phyloP scores from a whole-genome alignment of 2,329 filamentous ascomycete species.

The Aspergillus sp. region DNA sequence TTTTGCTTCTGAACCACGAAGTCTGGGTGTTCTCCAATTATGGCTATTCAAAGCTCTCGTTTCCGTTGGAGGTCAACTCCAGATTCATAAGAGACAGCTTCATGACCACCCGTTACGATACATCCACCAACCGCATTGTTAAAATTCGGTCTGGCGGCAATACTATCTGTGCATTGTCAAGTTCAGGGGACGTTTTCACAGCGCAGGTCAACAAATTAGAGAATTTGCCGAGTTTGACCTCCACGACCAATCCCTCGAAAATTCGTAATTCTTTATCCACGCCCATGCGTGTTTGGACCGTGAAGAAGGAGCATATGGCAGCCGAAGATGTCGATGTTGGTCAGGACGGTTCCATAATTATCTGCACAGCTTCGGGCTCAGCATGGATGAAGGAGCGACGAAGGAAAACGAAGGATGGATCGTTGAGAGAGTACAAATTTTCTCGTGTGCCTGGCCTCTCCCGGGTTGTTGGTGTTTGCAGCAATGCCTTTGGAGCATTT shows the following conservation, averaged over 20 bases:
- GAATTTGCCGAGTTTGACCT: constrained; percentile 59
- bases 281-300: constrained; percentile 83
- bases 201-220: constrained; percentile 72
- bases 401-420: constrained; percentile 72
- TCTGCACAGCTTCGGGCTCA: constrained; percentile 87
- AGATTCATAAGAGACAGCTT: constrained; percentile 67
- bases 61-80: constrained; percentile 72
- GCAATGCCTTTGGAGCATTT: constrained; percentile 87
- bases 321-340: constrained; percentile 84
- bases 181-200: constrained; percentile 83
- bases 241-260: constrained; percentile 89
- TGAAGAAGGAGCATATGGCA: constrained; percentile 79
- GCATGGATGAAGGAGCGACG: constrained; percentile 89
- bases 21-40: constrained; percentile 96
- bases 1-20: constrained; percentile 80
- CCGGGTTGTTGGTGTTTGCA: constrained; percentile 77
- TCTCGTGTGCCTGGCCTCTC: constrained; percentile 85
- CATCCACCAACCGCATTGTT: constrained; percentile 65
- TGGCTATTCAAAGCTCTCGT: constrained; percentile 86
- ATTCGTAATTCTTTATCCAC: constrained; percentile 77
- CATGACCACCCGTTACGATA: constrained; percentile 64
- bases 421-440: constrained; percentile 91
- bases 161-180: constrained; percentile 85
- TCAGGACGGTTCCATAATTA: constrained; percentile 90
- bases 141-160: constrained; percentile 83